Percentiles rank a stretch among this genome's conserved stretches.
Evolutionary conservation across 192 early-diverging fungal species (phyloP).

Genomic region (Dissophora ornata): DNA sequence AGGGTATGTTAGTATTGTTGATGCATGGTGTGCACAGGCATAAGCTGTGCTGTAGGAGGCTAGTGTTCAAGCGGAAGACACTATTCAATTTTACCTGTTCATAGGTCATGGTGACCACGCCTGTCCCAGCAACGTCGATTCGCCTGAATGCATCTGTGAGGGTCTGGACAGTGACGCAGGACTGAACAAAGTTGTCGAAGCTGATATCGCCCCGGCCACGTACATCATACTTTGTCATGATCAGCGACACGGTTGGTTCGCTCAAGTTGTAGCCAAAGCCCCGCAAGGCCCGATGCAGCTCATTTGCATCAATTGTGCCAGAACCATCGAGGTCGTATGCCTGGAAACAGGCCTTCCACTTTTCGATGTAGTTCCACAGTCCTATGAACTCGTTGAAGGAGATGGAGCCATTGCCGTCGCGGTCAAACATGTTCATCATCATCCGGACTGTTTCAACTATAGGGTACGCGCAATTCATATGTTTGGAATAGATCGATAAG

Average conservation of each 20-base stretch:
- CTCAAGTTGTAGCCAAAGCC: slow-evolving; percentile 56
- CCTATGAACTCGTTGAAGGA: slow-evolving; percentile 74
- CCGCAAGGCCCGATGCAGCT: slow-evolving; percentile 38
- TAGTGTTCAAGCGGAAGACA: too few species aligned
- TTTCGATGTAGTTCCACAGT: slow-evolving; percentile 76
- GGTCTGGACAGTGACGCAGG: slow-evolving; percentile 72
- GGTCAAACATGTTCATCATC: slow-evolving; percentile 75
- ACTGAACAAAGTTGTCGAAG: slow-evolving; percentile 61
- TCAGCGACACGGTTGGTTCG: slow-evolving; percentile 26
- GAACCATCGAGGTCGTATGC: slow-evolving; percentile 73
- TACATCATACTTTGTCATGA: slow-evolving; percentile 60
- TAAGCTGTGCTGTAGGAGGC: too few species aligned
- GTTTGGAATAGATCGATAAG: too few species aligned
- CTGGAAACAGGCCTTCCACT: slow-evolving; percentile 77
- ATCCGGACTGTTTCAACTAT: slow-evolving; percentile 76
- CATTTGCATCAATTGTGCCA: slow-evolving; percentile 70
- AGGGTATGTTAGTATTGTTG: too few species aligned
- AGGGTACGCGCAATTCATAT: too few species aligned
- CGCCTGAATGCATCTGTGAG: slow-evolving; percentile 70
- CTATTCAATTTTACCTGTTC: slow-evolving; percentile 64
- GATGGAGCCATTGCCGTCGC: slow-evolving; percentile 69
- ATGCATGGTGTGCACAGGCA: too few species aligned
- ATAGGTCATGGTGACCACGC: slow-evolving; percentile 71
- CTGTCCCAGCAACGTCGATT: slow-evolving; percentile 65
- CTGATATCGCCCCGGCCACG: slow-evolving; percentile 55